Percentiles rank a stretch among this genome's conserved stretches.
Conservation (phyloP, 2,329 filamentous ascomycete genomes). For the Cladosporium phlei region DNA sequence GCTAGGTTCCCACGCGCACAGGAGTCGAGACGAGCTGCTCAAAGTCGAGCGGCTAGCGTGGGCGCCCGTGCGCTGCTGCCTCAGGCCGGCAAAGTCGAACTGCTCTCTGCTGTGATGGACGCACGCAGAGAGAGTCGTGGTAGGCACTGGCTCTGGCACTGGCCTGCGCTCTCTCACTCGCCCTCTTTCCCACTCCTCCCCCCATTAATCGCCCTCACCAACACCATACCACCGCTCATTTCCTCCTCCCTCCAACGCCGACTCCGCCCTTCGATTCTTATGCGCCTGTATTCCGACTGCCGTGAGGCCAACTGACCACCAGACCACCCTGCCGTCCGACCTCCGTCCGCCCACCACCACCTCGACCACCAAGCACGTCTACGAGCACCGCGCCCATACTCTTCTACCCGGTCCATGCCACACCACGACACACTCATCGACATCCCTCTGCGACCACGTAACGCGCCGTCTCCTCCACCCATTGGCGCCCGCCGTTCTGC, state of each 20-base stretch:
- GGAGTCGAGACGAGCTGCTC: too few species aligned
- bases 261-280: neutral
- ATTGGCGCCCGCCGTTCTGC: neutral
- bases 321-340: neutral
- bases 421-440: neutral
- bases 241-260: neutral
- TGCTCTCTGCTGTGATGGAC: too few species aligned
- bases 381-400: conserved; percentile 7
- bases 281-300: neutral
- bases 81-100: too few species aligned
- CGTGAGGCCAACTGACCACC: conserved; percentile 1
- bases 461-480: conserved; percentile 2
- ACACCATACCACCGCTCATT: conserved; percentile 1
- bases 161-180: too few species aligned
- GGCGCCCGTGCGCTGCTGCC: too few species aligned
- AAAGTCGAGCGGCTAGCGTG: too few species aligned
- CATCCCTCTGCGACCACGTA: neutral
- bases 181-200: too few species aligned
- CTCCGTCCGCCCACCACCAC: conserved; percentile 11
- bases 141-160: too few species aligned
- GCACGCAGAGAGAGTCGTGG: too few species aligned
- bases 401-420: conserved; percentile 1
- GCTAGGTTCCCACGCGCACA: too few species aligned
- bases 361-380: neutral
- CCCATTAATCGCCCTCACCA: too few species aligned